Base-by-base conservation (phyloP, 1,284 basidiomycete species). In the Trichosporon asahii region DNA sequence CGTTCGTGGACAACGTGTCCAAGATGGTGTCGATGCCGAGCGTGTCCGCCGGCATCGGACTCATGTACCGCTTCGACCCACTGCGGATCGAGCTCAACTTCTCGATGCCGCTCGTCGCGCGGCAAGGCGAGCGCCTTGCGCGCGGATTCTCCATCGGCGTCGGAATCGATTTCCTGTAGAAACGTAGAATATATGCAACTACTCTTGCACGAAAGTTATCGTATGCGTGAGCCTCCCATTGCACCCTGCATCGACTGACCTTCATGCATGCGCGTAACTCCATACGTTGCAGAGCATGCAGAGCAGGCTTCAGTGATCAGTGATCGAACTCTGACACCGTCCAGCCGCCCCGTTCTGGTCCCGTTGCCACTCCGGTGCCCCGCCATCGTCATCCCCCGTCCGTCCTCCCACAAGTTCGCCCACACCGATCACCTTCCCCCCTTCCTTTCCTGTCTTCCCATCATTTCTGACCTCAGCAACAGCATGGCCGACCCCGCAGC, bases 121-220 rank as follows among this genome's bases (percentile, higher is more conserved):
- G 89, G 63, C 88, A 87, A 75, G 90, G 90, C 64, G 96, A 99
- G 82, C 89, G 90, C 1, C 80, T 86, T 64, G 86, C 91, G 68
- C 90, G 90, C 74, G 97, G 96, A 0, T 85, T 98, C 63, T 94
- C 97, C 79, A 88, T 98, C 27, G 96, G 97, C 2, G 89, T 99
- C 72, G 97, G 96, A 0, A 81, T 99, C 68, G 93, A 95, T 76
- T 96, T 87, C 79, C 69, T 87, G 68, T 87, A 67, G 70, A 61
- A 31, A 21, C n/a, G n/a, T 57, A 55, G 60, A 60, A 21, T 44
- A 21, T 44, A 21, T 55, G 63, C 66, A 72, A 66, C 66, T 60
- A 70, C 66, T 40, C 53, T 57, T 69, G 57, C 57, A 61, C 18
- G 11, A 15, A 27, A 18, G 35, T 8, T n/a, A n/a, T n/a, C n/a